Conservation (phyloP, 345 rosid genomes). For the Eucalyptus camaldulensis region DNA sequence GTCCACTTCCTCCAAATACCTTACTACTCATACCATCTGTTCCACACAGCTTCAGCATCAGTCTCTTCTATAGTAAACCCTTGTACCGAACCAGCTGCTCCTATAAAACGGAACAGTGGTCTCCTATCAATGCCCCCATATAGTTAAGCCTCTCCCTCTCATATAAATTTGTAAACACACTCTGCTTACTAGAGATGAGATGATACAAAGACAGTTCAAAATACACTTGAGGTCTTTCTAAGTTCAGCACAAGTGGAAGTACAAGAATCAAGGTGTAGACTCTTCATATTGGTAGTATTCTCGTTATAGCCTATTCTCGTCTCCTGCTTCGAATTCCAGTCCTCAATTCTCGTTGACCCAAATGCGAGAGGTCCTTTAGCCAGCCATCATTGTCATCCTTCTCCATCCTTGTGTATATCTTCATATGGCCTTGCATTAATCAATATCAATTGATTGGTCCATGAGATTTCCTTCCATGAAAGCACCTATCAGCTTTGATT, state of each 20-base stretch:
- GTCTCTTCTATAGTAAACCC: neutral
- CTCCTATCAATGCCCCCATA: neutral
- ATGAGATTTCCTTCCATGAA: neutral
- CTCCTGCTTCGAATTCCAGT: neutral
- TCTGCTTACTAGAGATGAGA: neutral
- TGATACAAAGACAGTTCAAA: neutral
- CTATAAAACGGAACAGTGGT: neutral
- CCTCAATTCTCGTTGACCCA: neutral
- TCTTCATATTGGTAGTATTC: neutral
- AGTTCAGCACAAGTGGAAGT: neutral
- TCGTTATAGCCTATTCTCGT: neutral
- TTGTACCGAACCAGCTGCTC: neutral
- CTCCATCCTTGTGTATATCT: neutral
- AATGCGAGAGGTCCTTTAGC: neutral
- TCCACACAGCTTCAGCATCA: neutral
- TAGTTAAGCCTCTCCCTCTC: neutral
- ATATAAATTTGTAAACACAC: neutral
- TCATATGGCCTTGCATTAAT: neutral
- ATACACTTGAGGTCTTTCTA: neutral
- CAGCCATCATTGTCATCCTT: neutral
- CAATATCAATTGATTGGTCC: neutral
- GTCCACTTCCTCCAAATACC: neutral
- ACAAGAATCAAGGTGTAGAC: neutral
- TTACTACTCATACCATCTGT: neutral
- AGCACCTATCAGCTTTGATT: neutral